phyloP scores from a whole-genome alignment of 73 alveolate genomes.

The Symbiodinium natans region DNA sequence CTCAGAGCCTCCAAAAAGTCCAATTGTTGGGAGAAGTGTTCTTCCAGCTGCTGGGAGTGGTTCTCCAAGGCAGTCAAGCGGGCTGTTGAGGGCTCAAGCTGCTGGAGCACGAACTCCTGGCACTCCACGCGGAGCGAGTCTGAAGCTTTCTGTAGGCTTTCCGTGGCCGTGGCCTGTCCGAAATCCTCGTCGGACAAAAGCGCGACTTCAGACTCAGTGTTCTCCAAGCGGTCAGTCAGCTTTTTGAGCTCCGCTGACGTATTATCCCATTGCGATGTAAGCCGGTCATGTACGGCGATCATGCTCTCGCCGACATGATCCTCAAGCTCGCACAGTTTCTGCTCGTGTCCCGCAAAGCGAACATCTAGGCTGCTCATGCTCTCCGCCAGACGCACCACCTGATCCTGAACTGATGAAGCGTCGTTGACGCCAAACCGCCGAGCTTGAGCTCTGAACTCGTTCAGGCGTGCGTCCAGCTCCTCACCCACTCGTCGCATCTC shows the following conservation, averaged over 20 bases:
- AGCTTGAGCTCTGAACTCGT: conserved; percentile 55
- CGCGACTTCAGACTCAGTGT: conserved; percentile 30
- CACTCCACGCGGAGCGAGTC: neutral
- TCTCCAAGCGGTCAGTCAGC: conserved; percentile 61
- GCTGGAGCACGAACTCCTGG: conserved; percentile 8
- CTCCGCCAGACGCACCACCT: neutral
- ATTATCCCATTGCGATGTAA: conserved; percentile 52
- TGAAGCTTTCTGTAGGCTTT: neutral
- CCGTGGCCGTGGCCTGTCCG: neutral
- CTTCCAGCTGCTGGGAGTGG: conserved; percentile 38
- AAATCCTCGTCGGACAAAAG: conserved; percentile 1
- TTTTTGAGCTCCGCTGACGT: conserved; percentile 41
- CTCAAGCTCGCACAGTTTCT: neutral
- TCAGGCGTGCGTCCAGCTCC: conserved; percentile 74
- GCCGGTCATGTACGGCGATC: conserved; percentile 87
- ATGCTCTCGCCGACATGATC: conserved; percentile 23
- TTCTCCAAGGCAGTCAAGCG: conserved; percentile 45
- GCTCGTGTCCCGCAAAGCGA: neutral
- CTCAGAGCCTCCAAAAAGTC: neutral
- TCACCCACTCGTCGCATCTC: conserved; percentile 88
- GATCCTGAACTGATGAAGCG: neutral
- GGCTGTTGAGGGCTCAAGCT: conserved; percentile 8
- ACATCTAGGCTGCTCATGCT: conserved; percentile 29
- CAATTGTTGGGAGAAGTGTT: neutral
- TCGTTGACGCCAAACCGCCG: conserved; percentile 1